phyloP scores from a whole-genome alignment of 208 protist species.

The Spongospora subterranea region DNA sequence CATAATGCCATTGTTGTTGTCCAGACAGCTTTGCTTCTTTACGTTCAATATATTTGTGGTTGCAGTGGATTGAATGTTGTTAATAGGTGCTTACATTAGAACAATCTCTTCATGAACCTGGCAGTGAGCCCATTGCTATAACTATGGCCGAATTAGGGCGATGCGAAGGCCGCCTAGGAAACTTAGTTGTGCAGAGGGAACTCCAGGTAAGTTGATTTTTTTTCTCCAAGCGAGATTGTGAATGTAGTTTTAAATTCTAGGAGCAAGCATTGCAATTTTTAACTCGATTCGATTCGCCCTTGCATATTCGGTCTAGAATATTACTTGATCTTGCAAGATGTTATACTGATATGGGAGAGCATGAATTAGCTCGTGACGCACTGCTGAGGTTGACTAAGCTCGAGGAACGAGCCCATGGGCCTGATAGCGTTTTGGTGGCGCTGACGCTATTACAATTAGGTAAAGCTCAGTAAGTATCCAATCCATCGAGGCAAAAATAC shows the following conservation, averaged over 20 bases:
- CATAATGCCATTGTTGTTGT: not conserved
- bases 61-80: too few species aligned
- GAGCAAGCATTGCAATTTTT: not conserved
- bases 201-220: conserved; percentile 17
- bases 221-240: not conserved
- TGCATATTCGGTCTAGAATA: not conserved
- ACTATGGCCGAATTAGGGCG: conserved; percentile 40
- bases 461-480: not conserved
- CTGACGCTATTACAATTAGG: conserved; percentile 16
- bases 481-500: too few species aligned
- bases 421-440: conserved; percentile 32
- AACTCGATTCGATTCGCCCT: not conserved
- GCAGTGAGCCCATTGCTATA: conserved; percentile 15
- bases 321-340: conserved; percentile 23
- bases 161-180: conserved; percentile 36
- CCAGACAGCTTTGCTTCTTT: not conserved
- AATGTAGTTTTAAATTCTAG: not conserved
- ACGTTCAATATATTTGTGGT: too few species aligned
- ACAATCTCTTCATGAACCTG: not conserved
- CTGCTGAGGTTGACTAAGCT: conserved; percentile 36
- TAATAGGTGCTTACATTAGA: conserved; percentile 1
- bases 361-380: conserved; percentile 19
- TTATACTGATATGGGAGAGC: not conserved
- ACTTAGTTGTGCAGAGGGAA: not conserved
- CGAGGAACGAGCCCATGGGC: not conserved